Conservation (phyloP, 148 eudicot species). For the Arctostaphylos glauca region DNA sequence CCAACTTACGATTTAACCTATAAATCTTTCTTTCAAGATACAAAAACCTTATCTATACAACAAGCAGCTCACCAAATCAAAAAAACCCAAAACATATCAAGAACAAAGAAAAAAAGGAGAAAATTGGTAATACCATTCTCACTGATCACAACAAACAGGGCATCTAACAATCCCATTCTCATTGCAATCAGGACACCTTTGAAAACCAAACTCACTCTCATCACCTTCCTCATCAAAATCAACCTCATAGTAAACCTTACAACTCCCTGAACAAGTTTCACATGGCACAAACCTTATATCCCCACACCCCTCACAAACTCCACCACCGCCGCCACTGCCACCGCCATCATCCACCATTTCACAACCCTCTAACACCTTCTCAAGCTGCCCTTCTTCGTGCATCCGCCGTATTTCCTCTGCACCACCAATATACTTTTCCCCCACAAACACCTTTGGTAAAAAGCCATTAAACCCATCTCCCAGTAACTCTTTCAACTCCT, state of each 20-base stretch:
- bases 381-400: constrained; percentile 81
- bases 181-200: constrained; percentile 88
- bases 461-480: constrained; percentile 36
- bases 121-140: constrained; percentile 1
- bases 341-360: constrained; percentile 40
- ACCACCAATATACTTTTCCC: constrained; percentile 62
- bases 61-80: constrained; percentile 18
- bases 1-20: too few species aligned
- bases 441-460: constrained; percentile 71
- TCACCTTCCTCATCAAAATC: constrained; percentile 49
- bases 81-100: not conserved
- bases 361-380: constrained; percentile 54
- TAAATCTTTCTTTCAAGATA: not conserved
- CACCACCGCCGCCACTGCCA: constrained; percentile 24
- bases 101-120: constrained; percentile 8
- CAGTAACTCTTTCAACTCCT: constrained; percentile 62
- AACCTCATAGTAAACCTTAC: constrained; percentile 67
- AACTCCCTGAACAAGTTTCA: constrained; percentile 91
- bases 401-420: constrained; percentile 59
- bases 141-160: constrained; percentile 68
- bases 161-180: constrained; percentile 86
- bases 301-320: constrained; percentile 74
- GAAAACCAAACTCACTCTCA: constrained; percentile 61
- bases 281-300: constrained; percentile 84
- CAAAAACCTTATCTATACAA: constrained; percentile 39